Base-by-base conservation (phyloP, 345 rosid species). In the Eucalyptus cloeziana region DNA sequence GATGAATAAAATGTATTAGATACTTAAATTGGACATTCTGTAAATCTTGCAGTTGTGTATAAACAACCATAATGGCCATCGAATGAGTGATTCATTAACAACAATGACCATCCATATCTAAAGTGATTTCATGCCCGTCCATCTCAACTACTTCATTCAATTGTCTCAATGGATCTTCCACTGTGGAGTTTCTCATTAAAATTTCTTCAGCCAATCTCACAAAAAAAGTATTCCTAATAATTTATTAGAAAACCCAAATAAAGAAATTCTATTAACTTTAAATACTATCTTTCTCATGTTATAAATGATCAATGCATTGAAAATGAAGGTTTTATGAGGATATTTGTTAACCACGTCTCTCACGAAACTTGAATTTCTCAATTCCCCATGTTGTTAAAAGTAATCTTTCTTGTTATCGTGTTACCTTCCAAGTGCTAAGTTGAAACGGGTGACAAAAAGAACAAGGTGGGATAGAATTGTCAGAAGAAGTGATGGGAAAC, bases 221-320 rank as follows among this genome's bases (percentile, higher is more conserved):
- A 33, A 69, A 33, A 16, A 0, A 5, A 31, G 24, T 31, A 37
- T 4, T 21, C 7, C 0, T 0, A 3, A 31, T 31, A 0, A 16
- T 16, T 16, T 67, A 16, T 16, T n/a, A 13, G 8, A 67, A 31
- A 31, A 67, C 3, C 22, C 5, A 31, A 16, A 67, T 5, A 31
- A 67, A 8, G 22, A 16, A 69, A 69, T 69, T 16, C 9, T 69
- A 69, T 69, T 21, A 69, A 31, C 16, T 31, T 8, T 22, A 67
- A 31, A 67, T 10, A 4, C 0, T 0, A 1, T 31, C 3, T 8
- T 16, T 8, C 79, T 31, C 2, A 0, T 31, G 79, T 67, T 5
- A 67, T 1, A 1, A 15, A 31, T 0, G 1, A 15, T 31, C 6
- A 2, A 7, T n/a, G 79, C 79, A 67, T 67, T 17, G 6, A 67